Evolutionary conservation across 768 basidiomycete genomes (phyloP).

Genomic region (Gymnopilus junonius): DNA sequence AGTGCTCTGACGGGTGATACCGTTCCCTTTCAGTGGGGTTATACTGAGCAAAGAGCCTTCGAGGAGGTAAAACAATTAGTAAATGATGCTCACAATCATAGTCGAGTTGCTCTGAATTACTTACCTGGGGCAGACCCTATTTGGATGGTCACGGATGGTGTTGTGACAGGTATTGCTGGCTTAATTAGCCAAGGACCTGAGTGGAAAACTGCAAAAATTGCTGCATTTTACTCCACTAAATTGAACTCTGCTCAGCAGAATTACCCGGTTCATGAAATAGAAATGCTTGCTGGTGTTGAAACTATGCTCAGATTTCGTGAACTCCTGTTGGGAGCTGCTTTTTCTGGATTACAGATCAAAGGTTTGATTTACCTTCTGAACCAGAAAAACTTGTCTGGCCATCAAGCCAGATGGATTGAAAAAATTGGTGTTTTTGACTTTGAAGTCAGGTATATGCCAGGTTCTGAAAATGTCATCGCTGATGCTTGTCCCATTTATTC

Average conservation of each 20-base stretch:
- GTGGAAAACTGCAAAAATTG: slow-evolving; percentile 27
- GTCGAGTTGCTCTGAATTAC: slow-evolving; percentile 25
- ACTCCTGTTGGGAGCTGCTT: slow-evolving; percentile 35
- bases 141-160: slow-evolving; percentile 36
- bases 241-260: slow-evolving; percentile 41
- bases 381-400: slow-evolving; percentile 39
- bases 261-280: slow-evolving; percentile 43
- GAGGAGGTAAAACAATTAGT: slow-evolving; percentile 36
- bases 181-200: slow-evolving; percentile 27
- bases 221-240: slow-evolving; percentile 41
- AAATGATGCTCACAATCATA: slow-evolving; percentile 21
- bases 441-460: slow-evolving; percentile 24
- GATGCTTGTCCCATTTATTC: slow-evolving; percentile 36
- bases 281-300: slow-evolving; percentile 40
- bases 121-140: slow-evolving; percentile 21
- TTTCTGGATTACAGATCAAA: slow-evolving; percentile 33
- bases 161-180: slow-evolving; percentile 32
- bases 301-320: slow-evolving; percentile 33
- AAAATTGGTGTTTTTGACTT: slow-evolving; percentile 25
- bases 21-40: slow-evolving; percentile 30
- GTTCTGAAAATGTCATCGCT: slow-evolving; percentile 33
- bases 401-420: slow-evolving; percentile 40
- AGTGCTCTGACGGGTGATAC: slow-evolving; percentile 25
- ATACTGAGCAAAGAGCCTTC: slow-evolving; percentile 38
- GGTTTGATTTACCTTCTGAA: slow-evolving; percentile 29